A percentile compares a stretch with the other conserved stretches of the same genome.
Conservation (phyloP, 148 eudicot species). For the Camellia sinensis region DNA sequence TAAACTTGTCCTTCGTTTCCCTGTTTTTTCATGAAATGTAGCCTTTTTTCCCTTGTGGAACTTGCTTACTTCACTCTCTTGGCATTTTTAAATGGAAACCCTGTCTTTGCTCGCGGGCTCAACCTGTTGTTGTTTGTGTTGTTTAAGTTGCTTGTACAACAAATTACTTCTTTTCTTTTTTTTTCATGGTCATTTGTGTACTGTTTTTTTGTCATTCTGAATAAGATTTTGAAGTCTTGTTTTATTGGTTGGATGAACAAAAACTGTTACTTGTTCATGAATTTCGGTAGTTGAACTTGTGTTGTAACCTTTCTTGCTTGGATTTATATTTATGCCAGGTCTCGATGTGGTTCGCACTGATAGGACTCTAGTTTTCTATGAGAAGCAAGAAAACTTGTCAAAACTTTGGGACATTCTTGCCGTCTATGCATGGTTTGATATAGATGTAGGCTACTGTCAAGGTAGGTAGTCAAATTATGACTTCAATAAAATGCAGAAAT, state of each 20-base stretch:
- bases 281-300: not conserved
- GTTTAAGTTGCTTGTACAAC: too few relatives aligned
- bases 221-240: too few relatives aligned
- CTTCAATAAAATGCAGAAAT: not conserved
- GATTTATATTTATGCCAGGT: slow-evolving; percentile 42
- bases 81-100: not conserved
- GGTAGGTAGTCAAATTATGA: slow-evolving; percentile 42
- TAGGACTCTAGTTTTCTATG: slow-evolving; percentile 73
- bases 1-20: not conserved
- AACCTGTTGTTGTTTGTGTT: not conserved
- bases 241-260: too few relatives aligned
- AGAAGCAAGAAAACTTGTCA: slow-evolving; percentile 75
- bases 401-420: slow-evolving; percentile 90
- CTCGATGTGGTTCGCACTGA: slow-evolving; percentile 91
- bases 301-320: not conserved
- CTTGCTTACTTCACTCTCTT: not conserved
- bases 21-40: not conserved
- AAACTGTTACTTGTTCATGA: not conserved
- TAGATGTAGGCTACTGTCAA: slow-evolving; percentile 89
- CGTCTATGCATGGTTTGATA: slow-evolving; percentile 83
- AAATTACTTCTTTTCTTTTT: too few relatives aligned
- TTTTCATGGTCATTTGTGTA: not conserved
- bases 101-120: not conserved
- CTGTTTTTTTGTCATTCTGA: not conserved
- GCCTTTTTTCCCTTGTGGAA: too few relatives aligned